Evolutionary conservation across 192 early-diverging fungal species (phyloP).

Genomic region (Podila horticola): DNA sequence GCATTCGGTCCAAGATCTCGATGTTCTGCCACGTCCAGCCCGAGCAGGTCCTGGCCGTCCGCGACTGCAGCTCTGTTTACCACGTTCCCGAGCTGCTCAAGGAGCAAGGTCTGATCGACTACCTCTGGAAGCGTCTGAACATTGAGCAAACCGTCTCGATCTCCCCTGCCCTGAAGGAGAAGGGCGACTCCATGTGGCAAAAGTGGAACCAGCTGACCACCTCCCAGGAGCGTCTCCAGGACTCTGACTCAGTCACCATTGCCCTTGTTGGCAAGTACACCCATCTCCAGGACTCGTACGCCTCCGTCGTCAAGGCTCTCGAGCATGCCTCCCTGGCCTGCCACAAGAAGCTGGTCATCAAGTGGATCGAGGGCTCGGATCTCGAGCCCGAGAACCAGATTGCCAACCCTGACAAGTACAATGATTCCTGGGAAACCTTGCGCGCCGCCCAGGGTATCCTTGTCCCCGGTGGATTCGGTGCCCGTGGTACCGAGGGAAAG

Average conservation of each 20-base stretch:
- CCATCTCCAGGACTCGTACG: constrained; percentile 92
- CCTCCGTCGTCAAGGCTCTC: constrained; percentile 94
- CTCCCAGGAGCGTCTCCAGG: constrained; percentile 35
- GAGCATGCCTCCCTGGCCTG: constrained; percentile 92
- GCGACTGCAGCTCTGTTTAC: constrained; percentile 89
- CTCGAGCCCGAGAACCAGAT: constrained; percentile 77
- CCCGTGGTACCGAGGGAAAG: constrained; percentile 95
- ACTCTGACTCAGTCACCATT: constrained; percentile 83
- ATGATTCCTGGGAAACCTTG: constrained; percentile 94
- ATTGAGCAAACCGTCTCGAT: constrained; percentile 35
- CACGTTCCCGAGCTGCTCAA: constrained; percentile 50
- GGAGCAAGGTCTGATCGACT: constrained; percentile 39
- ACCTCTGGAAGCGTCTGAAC: constrained; percentile 42
- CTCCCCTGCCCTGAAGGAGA: constrained; percentile 28
- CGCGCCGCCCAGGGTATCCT: constrained; percentile 90
- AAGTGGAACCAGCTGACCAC: constrained; percentile 34
- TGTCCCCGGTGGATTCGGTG: constrained; percentile 97
- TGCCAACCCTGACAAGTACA: constrained; percentile 88
- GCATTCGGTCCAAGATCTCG: constrained; percentile 90
- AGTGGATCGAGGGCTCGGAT: constrained; percentile 95
- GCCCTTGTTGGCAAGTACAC: constrained; percentile 97
- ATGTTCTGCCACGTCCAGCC: constrained; percentile 98
- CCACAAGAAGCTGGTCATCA: constrained; percentile 82
- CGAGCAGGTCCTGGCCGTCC: constrained; percentile 91
- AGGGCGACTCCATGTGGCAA: constrained; percentile 31